Evolutionary conservation across 129 eudicot species (phyloP).

Genomic region (Deinandra increscens): DNA sequence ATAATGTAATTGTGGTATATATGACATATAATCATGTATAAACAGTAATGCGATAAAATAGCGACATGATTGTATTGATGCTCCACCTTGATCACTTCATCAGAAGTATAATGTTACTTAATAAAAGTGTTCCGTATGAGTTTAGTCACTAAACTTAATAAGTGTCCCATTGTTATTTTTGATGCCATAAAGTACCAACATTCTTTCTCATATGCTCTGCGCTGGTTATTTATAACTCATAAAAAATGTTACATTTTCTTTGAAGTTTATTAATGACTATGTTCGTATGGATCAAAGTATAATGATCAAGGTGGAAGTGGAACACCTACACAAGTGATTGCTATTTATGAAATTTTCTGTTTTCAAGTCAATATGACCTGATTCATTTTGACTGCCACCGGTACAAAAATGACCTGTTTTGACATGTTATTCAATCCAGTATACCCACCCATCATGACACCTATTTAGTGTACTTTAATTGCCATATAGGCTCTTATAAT

Average conservation of each 20-base stretch:
- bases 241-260: background rate
- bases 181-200: background rate
- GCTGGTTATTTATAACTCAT: background rate
- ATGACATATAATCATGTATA: background rate
- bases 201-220: background rate
- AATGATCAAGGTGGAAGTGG: background rate
- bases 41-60: background rate
- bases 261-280: background rate
- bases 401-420: background rate
- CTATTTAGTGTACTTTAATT: conserved; percentile 1
- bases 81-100: background rate
- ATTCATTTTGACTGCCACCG: background rate
- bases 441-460: background rate
- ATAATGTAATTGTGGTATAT: background rate
- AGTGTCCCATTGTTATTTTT: background rate
- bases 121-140: too few species aligned
- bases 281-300: background rate
- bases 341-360: background rate
- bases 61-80: background rate
- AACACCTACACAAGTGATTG: background rate
- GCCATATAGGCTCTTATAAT: conserved; percentile 1
- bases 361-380: background rate
- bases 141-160: background rate
- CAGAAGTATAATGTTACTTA: too few species aligned
- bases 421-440: background rate